These are phyloP conservation scores for Blastomyces emzantsi DNA, from an alignment of 2,329 filamentous ascomycete genomes.

Conservation along the genomic window DNA sequence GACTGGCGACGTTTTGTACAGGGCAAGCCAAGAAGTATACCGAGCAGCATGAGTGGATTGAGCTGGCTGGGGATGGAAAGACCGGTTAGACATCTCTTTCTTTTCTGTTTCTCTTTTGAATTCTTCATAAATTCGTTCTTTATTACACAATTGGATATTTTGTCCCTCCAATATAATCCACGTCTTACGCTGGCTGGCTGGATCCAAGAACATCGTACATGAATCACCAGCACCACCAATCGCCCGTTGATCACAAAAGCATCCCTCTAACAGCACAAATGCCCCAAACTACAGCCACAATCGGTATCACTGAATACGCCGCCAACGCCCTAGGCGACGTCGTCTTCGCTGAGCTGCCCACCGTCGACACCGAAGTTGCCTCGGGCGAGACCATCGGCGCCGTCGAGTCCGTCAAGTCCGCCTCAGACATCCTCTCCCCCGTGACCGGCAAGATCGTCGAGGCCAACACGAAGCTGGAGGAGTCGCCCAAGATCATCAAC, in stretches of 20 bases:
- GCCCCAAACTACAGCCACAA: slow-evolving; percentile 42
- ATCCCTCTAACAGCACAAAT: slow-evolving; percentile 5
- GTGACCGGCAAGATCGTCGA: slow-evolving; percentile 66
- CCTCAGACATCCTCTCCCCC: slow-evolving; percentile 93
- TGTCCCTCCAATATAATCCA: neutral
- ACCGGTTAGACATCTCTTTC: slow-evolving; percentile 47
- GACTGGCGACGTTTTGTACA: neutral
- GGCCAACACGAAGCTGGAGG: slow-evolving; percentile 66
- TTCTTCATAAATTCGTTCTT: slow-evolving; percentile 11
- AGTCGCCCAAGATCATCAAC: slow-evolving; percentile 83
- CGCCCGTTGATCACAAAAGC: neutral
- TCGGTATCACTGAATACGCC: slow-evolving; percentile 86
- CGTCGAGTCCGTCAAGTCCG: slow-evolving; percentile 96
- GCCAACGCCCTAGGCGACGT: slow-evolving; percentile 90
- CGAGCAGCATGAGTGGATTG: slow-evolving; percentile 97
- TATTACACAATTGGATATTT: neutral
- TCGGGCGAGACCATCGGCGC: slow-evolving; percentile 82
- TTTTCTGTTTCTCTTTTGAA: slow-evolving; percentile 19
- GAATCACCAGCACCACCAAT: slow-evolving; percentile 18
- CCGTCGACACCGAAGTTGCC: slow-evolving; percentile 56
- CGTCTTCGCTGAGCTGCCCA: slow-evolving; percentile 91
- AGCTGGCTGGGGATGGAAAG: slow-evolving; percentile 72
- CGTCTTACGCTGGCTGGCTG: slow-evolving; percentile 2
- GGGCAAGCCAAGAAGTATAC: slow-evolving; percentile 69
- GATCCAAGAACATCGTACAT: neutral